phyloP scores from a whole-genome alignment of 148 eudicot genomes.

The Amaranthus hypochondriacus region DNA sequence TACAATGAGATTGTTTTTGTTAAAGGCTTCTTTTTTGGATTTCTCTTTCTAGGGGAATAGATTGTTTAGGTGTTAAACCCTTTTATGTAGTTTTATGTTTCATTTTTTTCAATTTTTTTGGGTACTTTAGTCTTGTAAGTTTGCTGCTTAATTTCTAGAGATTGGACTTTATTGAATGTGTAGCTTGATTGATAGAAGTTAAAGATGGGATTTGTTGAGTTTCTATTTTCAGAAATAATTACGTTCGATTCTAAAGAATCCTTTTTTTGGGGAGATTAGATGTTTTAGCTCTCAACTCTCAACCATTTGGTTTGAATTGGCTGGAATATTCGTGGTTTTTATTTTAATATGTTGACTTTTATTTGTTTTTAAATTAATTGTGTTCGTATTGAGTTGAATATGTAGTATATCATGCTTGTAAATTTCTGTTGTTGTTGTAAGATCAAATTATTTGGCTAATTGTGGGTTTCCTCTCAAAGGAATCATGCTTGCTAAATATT shows the following conservation, averaged over 20 bases:
- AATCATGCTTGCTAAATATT: constrained; percentile 32
- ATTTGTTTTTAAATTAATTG: background rate
- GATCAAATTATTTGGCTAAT: background rate
- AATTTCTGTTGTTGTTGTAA: background rate
- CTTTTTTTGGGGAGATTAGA: background rate
- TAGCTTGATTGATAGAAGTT: background rate
- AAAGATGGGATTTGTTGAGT: background rate
- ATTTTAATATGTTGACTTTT: background rate
- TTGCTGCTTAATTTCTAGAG: background rate
- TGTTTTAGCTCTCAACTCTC: background rate
- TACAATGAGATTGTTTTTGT: background rate
- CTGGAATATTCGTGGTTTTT: background rate
- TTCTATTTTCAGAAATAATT: background rate
- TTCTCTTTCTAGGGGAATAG: background rate
- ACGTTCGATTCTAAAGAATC: background rate
- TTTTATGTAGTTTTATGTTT: too few relatives aligned
- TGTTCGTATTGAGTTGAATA: background rate
- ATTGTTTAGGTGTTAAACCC: background rate
- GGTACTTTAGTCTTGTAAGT: background rate
- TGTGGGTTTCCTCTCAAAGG: constrained; percentile 13
- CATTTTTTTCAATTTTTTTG: background rate
- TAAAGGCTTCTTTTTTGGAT: background rate
- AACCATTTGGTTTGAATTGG: background rate
- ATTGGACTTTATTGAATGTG: background rate
- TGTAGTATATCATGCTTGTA: background rate